Evolutionary conservation across 176 grass and related monocot genomes (phyloP), one percentile per base, ranked within the genome.

Genomic region (Oryza nivara): DNA sequence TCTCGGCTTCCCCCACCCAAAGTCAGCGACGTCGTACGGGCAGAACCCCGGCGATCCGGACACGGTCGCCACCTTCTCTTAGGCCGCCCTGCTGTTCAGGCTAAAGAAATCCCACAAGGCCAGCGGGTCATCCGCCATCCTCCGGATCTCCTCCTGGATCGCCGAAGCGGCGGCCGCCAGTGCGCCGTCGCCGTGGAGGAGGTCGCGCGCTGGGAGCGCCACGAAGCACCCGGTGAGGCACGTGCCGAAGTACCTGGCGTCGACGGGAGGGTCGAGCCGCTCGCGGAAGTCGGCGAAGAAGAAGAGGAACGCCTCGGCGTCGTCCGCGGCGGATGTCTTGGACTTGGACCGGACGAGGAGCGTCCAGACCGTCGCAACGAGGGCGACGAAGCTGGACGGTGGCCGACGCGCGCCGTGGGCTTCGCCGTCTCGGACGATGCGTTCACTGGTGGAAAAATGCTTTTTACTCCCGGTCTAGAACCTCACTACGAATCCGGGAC

Each of bases 321-420:
- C 89, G 40, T 77, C 82, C 1, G 4, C 14, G 10, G 72, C 41
- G 30, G 83, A 16, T 3, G 10, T 19, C 26, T 26, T 26, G 26
- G 26, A 26, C 75, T 79, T 81, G 82, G 41, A 56, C 3, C 73
- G 68, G n/a, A 19, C 82, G 58, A 83, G 67, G 40, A 69, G 49
- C 13, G 84, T 78, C 85, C 88, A 93, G 0, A 67, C 38, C 1
- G 80, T 79, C 40, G 86, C 89, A 15, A 38, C 7, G 68, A 86
- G 26, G 26, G 72, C 72, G 23, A 72, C 82, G 83, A 88, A 90
- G 44, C n/a, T 92, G 52, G 91, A 93, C 17, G 73, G 91, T 1
- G 81, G 38, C 12, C 34, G 67, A 6, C 36, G 6, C 13, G 19
- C 20, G 48, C 12, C 13, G 35, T 43, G 9, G 56, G 70, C 10